phyloP scores from a whole-genome alignment of 2,329 filamentous ascomycete genomes.

The Penicillium concentricum region DNA sequence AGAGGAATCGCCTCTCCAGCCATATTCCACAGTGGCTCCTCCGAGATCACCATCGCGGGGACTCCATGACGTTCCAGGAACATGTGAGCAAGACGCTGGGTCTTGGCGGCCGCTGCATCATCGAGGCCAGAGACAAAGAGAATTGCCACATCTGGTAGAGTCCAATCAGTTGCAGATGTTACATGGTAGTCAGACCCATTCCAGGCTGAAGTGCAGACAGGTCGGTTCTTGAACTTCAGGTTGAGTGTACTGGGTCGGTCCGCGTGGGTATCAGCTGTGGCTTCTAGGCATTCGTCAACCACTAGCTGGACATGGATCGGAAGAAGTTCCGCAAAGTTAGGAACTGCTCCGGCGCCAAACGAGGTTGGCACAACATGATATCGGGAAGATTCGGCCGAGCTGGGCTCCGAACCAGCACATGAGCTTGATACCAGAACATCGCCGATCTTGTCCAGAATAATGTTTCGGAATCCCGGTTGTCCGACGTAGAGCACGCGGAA shows the following conservation, averaged over 20 bases:
- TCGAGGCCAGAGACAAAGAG: constrained; percentile 44
- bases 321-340: constrained; percentile 50
- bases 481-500: constrained; percentile 48
- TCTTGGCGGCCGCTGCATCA: constrained; percentile 25
- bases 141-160: constrained; percentile 47
- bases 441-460: constrained; percentile 49
- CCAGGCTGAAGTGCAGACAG: constrained; percentile 39
- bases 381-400: constrained; percentile 43
- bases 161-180: constrained; percentile 43
- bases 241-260: constrained; percentile 34
- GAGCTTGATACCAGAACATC: constrained; percentile 47
- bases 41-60: constrained; percentile 46
- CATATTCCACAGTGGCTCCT: constrained; percentile 43
- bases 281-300: constrained; percentile 47
- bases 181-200: constrained; percentile 39
- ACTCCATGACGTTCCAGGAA: constrained; percentile 47
- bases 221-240: constrained; percentile 41
- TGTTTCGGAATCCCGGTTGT: constrained; percentile 38
- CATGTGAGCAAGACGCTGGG: constrained; percentile 34
- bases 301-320: constrained; percentile 49
- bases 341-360: constrained; percentile 45
- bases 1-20: constrained; percentile 35
- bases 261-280: constrained; percentile 26
- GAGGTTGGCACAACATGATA: constrained; percentile 51
- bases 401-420: constrained; percentile 30